Evolutionary conservation across 495 filamentous ascomycete species (phyloP), one percentile per base, ranked within the genome.

Genomic region (Baudoinia panamericana): DNA sequence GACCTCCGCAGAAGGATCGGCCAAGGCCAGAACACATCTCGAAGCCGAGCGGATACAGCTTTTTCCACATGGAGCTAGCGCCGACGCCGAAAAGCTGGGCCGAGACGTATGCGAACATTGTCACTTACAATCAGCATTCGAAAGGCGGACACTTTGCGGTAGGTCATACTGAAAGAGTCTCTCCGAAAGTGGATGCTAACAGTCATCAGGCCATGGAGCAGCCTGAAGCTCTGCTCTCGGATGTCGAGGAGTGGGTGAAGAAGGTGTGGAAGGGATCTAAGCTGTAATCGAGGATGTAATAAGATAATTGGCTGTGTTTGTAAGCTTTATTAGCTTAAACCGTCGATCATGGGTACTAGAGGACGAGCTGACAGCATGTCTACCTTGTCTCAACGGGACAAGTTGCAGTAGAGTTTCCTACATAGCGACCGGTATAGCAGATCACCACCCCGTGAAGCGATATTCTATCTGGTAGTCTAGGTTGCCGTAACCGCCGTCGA

Each of bases 21-120:
- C 39, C 13, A 26, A 20, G 8, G 17, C 39, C 24, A 15, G 19
- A 3, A 22, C 45, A 39, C 34, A 16, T 44, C 16, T 8, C 8
- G 10, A 80, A 79, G 51, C 73, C 73, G 0, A 52, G 73, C 22
- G 78, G 75, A 0, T 80, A 66, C 48, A 72, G 68, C 0, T 60
- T 57, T 13, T 80, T 76, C 51, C 70, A 68, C 0, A 56, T 53
- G 13, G 78, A 80, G 41, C 41, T 80, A 15, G 49, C 58, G 1
- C 66, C 67, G 0, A 35, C 64, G 1, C 71, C 77, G 3, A 56
- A 57, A 34, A 54, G 52, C 1, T 77, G 70, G 73, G 60, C 69
- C 0, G 65, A 59, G 46, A 63, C 57, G 2, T 63, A 66, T 1
- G 60, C 60, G 0, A 64, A 71, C 40, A 32, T 79, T 30, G 64